These are phyloP conservation scores for Starmerella etchellsii DNA, from an alignment of 805 yeast genomes.

Conservation along the genomic window DNA sequence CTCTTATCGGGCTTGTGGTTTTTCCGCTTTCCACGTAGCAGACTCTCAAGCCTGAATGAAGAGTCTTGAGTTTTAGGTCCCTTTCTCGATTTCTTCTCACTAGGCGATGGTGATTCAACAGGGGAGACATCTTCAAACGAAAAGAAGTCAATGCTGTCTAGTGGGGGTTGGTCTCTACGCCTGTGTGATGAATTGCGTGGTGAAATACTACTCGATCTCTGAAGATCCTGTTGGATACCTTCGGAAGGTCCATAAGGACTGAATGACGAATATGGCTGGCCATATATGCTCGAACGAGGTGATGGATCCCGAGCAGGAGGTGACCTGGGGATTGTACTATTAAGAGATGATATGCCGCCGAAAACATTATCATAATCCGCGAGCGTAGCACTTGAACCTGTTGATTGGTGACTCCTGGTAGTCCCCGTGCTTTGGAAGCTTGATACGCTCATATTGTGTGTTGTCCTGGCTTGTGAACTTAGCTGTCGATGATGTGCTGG, in stretches of 20 bases:
- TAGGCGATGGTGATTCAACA: neutral
- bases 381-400: neutral
- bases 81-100: neutral
- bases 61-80: conserved; percentile 18
- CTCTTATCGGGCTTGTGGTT: conserved; percentile 13
- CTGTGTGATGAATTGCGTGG: too few relatives aligned
- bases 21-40: conserved; percentile 23
- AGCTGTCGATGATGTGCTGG: conserved; percentile 7
- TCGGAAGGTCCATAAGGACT: too few relatives aligned
- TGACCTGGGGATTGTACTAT: neutral
- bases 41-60: conserved; percentile 27
- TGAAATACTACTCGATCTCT: too few relatives aligned
- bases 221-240: too few relatives aligned
- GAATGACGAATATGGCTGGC: too few relatives aligned
- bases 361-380: neutral
- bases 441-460: neutral
- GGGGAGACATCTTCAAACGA: neutral
- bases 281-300: neutral
- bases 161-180: too few relatives aligned
- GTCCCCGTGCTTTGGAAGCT: neutral
- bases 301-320: neutral
- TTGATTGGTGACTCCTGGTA: neutral
- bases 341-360: neutral
- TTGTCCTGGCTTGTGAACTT: neutral
- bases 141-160: conserved; percentile 3